Evolutionary conservation across 2,329 filamentous ascomycete species (phyloP).

Genomic region (Bipolaris victoriae): DNA sequence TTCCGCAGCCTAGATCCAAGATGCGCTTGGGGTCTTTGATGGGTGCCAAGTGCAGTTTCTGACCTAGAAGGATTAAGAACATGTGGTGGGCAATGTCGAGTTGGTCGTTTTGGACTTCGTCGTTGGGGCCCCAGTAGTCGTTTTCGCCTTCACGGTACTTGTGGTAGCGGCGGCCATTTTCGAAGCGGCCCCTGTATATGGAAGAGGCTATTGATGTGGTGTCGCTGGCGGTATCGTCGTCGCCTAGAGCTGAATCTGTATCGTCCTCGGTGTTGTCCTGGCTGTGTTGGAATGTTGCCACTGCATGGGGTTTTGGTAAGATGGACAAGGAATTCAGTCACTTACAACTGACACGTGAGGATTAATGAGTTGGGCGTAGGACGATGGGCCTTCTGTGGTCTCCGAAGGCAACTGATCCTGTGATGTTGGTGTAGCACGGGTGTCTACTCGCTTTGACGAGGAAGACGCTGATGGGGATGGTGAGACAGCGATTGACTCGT

Average conservation of each 20-base stretch:
- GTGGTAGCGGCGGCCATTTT: constrained; percentile 44
- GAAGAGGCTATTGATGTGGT: constrained; percentile 42
- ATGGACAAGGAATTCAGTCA: background rate
- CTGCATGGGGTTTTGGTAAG: background rate
- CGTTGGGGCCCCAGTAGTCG: constrained; percentile 42
- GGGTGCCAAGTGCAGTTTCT: constrained; percentile 34
- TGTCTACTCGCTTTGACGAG: background rate
- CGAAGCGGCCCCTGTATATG: constrained; percentile 39
- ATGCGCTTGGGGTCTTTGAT: constrained; percentile 26
- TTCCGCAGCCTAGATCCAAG: constrained; percentile 36
- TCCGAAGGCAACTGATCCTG: constrained; percentile 1
- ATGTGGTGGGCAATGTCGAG: constrained; percentile 40
- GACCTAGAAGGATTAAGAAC: constrained; percentile 30
- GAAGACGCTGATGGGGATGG: background rate
- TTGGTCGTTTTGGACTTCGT: constrained; percentile 38
- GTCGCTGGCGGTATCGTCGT: constrained; percentile 26
- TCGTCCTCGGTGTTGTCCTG: constrained; percentile 20
- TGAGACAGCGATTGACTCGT: background rate
- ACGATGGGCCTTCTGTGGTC: constrained; percentile 9
- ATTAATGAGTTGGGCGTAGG: constrained; percentile 19
- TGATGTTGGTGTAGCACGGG: background rate
- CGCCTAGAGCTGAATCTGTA: constrained; percentile 26
- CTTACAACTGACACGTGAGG: constrained; percentile 19
- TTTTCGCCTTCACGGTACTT: constrained; percentile 40
- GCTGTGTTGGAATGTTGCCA: background rate